Percentiles rank a stretch among this genome's conserved stretches.
phyloP scores from a whole-genome alignment of 1,284 basidiomycete genomes.

The Phellopilus nigrolimitatus region DNA sequence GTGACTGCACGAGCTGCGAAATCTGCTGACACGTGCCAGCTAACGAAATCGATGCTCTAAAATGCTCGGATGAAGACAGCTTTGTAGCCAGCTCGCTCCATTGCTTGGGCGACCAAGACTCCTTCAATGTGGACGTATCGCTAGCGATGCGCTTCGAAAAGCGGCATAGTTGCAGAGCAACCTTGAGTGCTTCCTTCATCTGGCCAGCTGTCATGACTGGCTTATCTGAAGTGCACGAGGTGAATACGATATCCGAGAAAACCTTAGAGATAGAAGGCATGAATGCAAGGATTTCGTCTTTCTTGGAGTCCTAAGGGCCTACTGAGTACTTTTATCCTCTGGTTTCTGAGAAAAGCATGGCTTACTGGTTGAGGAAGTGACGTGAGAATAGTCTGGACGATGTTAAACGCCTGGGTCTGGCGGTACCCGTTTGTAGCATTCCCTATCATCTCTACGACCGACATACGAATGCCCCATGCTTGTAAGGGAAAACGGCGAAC shows the following conservation, averaged over 20 bases:
- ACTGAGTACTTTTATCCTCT: not conserved
- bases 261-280: slow-evolving; percentile 47
- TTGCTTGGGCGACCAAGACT: slow-evolving; percentile 40
- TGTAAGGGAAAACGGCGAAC: slow-evolving; percentile 61
- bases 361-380: slow-evolving; percentile 31
- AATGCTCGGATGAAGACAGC: slow-evolving; percentile 38
- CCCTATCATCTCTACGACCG: slow-evolving; percentile 49
- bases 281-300: slow-evolving; percentile 43
- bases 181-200: slow-evolving; percentile 77
- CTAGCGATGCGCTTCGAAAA: slow-evolving; percentile 48
- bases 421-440: slow-evolving; percentile 73
- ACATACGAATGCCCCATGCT: slow-evolving; percentile 65
- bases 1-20: slow-evolving; percentile 21
- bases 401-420: slow-evolving; percentile 67
- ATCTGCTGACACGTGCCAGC: slow-evolving; percentile 49
- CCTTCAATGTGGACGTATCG: slow-evolving; percentile 25
- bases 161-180: slow-evolving; percentile 62
- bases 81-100: slow-evolving; percentile 36
- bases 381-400: slow-evolving; percentile 65
- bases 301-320: slow-evolving; percentile 23
- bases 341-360: slow-evolving; percentile 2
- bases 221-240: slow-evolving; percentile 44
- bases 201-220: slow-evolving; percentile 57
- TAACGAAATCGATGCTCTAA: slow-evolving; percentile 42
- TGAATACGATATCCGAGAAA: slow-evolving; percentile 47